Percentiles rank a stretch among this genome's conserved stretches.
Evolutionary conservation across 768 basidiomycete species (phyloP).

Genomic region (Phanerochaete carnosa): DNA sequence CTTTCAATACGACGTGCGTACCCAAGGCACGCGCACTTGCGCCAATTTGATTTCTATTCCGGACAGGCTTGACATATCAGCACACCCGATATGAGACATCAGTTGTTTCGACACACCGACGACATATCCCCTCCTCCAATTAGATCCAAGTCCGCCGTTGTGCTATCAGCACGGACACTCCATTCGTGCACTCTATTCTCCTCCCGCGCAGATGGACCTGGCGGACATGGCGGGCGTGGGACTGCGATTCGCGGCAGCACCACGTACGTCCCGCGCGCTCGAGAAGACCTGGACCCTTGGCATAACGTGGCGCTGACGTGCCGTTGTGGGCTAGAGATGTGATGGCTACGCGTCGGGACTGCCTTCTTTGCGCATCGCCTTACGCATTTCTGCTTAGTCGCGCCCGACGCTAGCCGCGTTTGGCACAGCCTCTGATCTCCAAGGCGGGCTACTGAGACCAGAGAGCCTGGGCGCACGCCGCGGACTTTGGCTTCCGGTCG

Average conservation of each 20-base stretch:
- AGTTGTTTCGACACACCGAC: neutral
- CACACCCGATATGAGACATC: neutral
- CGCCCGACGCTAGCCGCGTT: neutral
- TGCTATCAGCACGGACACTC: constrained; percentile 3
- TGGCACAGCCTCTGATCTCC: neutral
- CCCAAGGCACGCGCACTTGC: neutral
- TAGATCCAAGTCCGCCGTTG: neutral
- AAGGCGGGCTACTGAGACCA: no score
- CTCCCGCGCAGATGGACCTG: neutral
- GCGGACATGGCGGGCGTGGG: neutral
- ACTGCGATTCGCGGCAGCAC: no score
- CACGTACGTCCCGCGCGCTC: neutral
- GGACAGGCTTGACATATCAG: neutral
- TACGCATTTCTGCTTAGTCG: neutral
- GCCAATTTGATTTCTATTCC: neutral
- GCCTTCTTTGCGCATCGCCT: neutral
- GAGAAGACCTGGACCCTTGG: neutral
- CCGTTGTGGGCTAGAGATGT: neutral
- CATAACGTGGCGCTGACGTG: neutral
- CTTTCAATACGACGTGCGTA: neutral
- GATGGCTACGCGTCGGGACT: neutral
- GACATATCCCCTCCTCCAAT: neutral
- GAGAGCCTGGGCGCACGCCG: no score
- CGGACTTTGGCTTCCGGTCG: neutral
- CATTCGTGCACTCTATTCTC: neutral